Percentiles rank a stretch among this genome's conserved stretches.
Evolutionary conservation across 2,329 filamentous ascomycete species (phyloP).

Genomic region (Trichoderma arundinaceum): DNA sequence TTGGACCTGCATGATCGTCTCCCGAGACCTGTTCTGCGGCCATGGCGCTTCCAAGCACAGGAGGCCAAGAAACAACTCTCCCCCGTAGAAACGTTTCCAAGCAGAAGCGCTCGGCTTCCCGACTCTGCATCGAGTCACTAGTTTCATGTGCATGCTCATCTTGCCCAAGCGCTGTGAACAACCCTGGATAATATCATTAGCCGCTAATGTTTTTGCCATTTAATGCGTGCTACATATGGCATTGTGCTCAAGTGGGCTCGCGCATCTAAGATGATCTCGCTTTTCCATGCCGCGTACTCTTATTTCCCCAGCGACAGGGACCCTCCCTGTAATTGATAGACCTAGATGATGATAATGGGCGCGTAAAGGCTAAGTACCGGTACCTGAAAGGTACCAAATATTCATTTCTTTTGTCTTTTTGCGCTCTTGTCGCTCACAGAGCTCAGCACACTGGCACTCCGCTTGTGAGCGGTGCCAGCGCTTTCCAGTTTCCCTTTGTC

Average conservation of each 20-base stretch:
- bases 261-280: slow-evolving; percentile 25
- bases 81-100: not conserved
- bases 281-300: not conserved
- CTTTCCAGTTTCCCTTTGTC: slow-evolving; percentile 47
- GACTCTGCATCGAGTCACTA: not conserved
- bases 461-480: slow-evolving; percentile 63
- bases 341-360: slow-evolving; percentile 25
- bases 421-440: slow-evolving; percentile 67
- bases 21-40: slow-evolving; percentile 9
- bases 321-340: not conserved
- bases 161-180: slow-evolving; percentile 6
- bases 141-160: slow-evolving; percentile 16
- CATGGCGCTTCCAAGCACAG: slow-evolving; percentile 16
- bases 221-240: slow-evolving; percentile 10
- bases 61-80: not conserved
- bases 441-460: slow-evolving; percentile 83
- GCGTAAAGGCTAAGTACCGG: slow-evolving; percentile 35
- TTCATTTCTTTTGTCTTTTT: slow-evolving; percentile 61
- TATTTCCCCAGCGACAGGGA: not conserved
- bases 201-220: not conserved
- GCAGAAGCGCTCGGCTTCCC: slow-evolving; percentile 16
- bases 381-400: slow-evolving; percentile 36
- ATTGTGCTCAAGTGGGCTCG: not conserved
- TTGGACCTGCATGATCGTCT: slow-evolving; percentile 17
- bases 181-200: not conserved